These are phyloP conservation scores for Tylopilus felleus DNA, from an alignment of 768 basidiomycete species.

Conservation along the genomic window DNA sequence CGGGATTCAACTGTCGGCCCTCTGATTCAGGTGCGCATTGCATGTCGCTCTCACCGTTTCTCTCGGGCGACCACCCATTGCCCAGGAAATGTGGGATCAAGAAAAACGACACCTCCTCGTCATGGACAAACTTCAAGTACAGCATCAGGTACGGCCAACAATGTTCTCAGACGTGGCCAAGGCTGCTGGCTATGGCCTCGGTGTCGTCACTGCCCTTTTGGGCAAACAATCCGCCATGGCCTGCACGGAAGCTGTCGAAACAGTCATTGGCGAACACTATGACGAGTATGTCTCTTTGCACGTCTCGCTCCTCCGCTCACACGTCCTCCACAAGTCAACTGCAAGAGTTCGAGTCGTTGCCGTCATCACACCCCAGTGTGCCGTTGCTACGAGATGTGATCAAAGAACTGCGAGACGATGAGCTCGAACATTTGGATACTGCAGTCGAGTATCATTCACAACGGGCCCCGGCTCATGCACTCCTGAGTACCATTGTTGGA, in stretches of 20 bases:
- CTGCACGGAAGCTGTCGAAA: conserved; percentile 97
- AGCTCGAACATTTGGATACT: conserved; percentile 89
- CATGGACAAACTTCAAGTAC: conserved; percentile 79
- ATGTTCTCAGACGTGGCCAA: conserved; percentile 81
- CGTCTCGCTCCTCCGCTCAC: conserved; percentile 2
- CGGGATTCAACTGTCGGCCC: conserved; percentile 51
- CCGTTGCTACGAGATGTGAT: conserved; percentile 69
- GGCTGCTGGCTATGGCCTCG: conserved; percentile 81
- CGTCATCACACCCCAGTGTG: conserved; percentile 72
- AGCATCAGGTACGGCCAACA: conserved; percentile 85
- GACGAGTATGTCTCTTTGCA: conserved; percentile 72
- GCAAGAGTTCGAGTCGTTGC: conserved; percentile 61
- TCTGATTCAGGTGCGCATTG: conserved; percentile 66
- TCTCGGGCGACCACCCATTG: conserved; percentile 2
- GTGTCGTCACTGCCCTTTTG: conserved; percentile 80
- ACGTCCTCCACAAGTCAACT: conserved; percentile 60
- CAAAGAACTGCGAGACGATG: conserved; percentile 87
- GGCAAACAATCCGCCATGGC: conserved; percentile 97
- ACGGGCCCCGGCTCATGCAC: conserved; percentile 85
- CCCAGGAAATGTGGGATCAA: conserved; percentile 96
- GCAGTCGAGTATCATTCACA: conserved; percentile 88
- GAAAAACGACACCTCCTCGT: conserved; percentile 88
- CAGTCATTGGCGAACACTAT: conserved; percentile 97
- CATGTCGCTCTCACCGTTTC: not conserved
- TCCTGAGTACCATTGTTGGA: conserved; percentile 82